A percentile compares a stretch with the other conserved stretches of the same genome.
Evolutionary conservation across 192 early-diverging fungal genomes (phyloP).

Genomic region (Glomus cerebriforme): DNA sequence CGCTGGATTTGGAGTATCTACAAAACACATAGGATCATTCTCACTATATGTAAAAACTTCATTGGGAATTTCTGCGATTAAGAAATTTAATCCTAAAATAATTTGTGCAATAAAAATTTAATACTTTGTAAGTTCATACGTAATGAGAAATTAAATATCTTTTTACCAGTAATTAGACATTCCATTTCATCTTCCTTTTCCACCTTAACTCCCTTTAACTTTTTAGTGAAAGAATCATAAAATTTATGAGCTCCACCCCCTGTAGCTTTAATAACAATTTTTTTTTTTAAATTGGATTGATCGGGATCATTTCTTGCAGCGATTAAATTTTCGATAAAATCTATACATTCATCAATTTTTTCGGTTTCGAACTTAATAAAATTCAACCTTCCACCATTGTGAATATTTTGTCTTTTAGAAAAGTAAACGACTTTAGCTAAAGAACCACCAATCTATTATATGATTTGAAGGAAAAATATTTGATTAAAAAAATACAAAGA

Average conservation of each 20-base stretch:
- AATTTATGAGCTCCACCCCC: slow-evolving; percentile 88
- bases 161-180: slow-evolving; percentile 69
- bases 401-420: slow-evolving; percentile 41
- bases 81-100: slow-evolving; percentile 79
- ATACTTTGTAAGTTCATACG: background rate
- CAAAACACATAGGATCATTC: slow-evolving; percentile 64
- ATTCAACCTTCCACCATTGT: slow-evolving; percentile 84
- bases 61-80: slow-evolving; percentile 87
- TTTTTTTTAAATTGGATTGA: slow-evolving; percentile 25
- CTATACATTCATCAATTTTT: slow-evolving; percentile 85
- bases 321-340: slow-evolving; percentile 75
- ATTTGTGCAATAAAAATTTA: background rate
- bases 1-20: slow-evolving; percentile 45
- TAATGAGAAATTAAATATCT: background rate
- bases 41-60: slow-evolving; percentile 93
- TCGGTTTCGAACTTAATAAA: slow-evolving; percentile 95
- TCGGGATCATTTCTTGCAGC: slow-evolving; percentile 18
- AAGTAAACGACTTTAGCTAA: slow-evolving; percentile 78
- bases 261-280: slow-evolving; percentile 76
- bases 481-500: background rate
- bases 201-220: slow-evolving; percentile 68
- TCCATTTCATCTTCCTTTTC: slow-evolving; percentile 95
- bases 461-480: background rate
- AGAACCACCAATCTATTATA: slow-evolving; percentile 68
- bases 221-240: slow-evolving; percentile 62